Evolutionary conservation across 192 early-diverging fungal genomes (phyloP), one percentile per base, ranked within the genome.

Genomic region (Funneliformis mosseae): DNA sequence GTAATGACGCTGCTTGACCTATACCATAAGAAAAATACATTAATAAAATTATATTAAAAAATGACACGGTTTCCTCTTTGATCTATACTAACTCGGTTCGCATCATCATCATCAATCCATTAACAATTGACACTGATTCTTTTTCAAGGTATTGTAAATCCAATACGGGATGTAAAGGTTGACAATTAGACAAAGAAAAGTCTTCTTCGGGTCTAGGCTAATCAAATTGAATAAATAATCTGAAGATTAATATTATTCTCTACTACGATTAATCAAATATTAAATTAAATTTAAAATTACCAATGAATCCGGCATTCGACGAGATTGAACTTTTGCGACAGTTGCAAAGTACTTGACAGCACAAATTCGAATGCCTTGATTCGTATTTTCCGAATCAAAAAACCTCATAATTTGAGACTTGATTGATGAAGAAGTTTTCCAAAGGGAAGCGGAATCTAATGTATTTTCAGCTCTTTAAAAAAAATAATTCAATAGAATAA

Each of bases 331-430:
- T 5, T 83, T 25, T 23, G 83, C 69, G 28, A 88, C 55, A 8
- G 76, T 71, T 63, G 84, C 85, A 16, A 88, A 38, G 61, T 77
- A 85, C 38, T 88, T 88, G 25, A 84, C 69, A 10, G 80, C 82
- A 38, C 73, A 39, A 18, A 84, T 77, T 28, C 76, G 69, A 27
- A 88, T 72, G 42, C 87, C 85, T 28, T 84, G 48, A 33, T 82
- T 86, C 6, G 62, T 61, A 78, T 83, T 72, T 21, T 72, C 33
- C 1, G 80, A 63, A 50, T 59, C 66, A n/a, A 84, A 80, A 2
- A 61, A 81, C 10, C 27, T 43, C 6, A 78, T 48, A 2, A 85
- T 50, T 23, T 73, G 64, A 18, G 33, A 25, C 27, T 86, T 88
- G 18, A 88, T 73, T 0, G 41, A 45, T 3, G 12, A 21, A 8